A percentile compares a stretch with the other conserved stretches of the same genome.
These are phyloP conservation scores for Russula sp. DNA, from an alignment of 768 basidiomycete genomes.

Conservation along the genomic window DNA sequence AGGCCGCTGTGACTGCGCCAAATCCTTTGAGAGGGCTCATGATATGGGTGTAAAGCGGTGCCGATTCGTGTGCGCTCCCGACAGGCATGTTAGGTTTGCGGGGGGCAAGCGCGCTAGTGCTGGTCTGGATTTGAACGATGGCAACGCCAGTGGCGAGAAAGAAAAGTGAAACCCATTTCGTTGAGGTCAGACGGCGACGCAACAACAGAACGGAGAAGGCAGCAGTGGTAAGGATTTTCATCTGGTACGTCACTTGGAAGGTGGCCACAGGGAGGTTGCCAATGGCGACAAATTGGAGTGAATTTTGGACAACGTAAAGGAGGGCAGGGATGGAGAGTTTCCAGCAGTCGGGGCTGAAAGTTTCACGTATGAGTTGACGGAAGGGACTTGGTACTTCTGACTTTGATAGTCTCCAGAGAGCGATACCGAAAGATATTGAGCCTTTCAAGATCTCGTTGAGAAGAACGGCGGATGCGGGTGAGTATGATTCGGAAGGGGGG, in stretches of 20 bases:
- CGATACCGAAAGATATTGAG: constrained; percentile 84
- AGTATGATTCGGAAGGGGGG: constrained; percentile 74
- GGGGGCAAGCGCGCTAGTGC: constrained; percentile 31
- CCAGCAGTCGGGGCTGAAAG: constrained; percentile 94
- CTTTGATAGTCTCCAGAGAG: constrained; percentile 39
- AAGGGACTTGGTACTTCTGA: constrained; percentile 37
- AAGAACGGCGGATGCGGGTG: constrained; percentile 89
- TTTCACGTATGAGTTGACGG: constrained; percentile 53
- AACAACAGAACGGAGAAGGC: constrained; percentile 85
- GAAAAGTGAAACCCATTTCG: constrained; percentile 85
- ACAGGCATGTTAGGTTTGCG: constrained; percentile 38
- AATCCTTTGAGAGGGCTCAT: constrained; percentile 85
- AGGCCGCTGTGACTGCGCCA: constrained; percentile 75
- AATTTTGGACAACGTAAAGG: constrained; percentile 94
- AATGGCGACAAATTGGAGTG: constrained; percentile 94
- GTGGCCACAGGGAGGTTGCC: constrained; percentile 94
- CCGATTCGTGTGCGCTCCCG: constrained; percentile 64
- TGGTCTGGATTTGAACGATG: constrained; percentile 88
- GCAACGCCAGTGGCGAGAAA: constrained; percentile 90
- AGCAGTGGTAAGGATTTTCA: constrained; percentile 97
- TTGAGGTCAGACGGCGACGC: constrained; percentile 59
- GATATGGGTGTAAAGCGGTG: constrained; percentile 53
- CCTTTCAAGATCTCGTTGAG: constrained; percentile 94
- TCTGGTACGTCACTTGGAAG: constrained; percentile 97
- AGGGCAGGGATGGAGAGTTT: constrained; percentile 96